These are phyloP conservation scores for Penicillium sp. DNA, from an alignment of 2,329 filamentous ascomycete genomes.

Conservation along the genomic window DNA sequence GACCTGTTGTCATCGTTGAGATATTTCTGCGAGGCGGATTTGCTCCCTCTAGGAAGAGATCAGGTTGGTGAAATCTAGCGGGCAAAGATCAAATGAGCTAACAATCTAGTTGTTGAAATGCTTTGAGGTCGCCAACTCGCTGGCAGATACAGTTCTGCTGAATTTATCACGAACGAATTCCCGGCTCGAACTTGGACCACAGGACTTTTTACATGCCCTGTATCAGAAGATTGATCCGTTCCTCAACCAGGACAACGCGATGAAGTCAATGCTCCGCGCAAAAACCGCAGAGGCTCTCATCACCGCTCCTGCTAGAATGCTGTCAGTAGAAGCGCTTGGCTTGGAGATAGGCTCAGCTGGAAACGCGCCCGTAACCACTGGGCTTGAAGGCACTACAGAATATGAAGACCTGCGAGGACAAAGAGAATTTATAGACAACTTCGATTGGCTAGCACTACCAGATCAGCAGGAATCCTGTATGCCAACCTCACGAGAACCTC, in stretches of 20 bases:
- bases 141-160: constrained; percentile 31
- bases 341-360: not conserved
- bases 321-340: not conserved
- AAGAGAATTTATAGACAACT: not conserved
- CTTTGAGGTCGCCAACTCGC: constrained; percentile 34
- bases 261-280: constrained; percentile 29
- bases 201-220: constrained; percentile 32
- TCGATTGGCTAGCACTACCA: not conserved
- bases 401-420: not conserved
- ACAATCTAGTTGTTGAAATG: constrained; percentile 30
- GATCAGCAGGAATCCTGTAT: not conserved
- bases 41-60: constrained; percentile 33
- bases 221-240: constrained; percentile 34
- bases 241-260: constrained; percentile 25
- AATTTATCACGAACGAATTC: constrained; percentile 3
- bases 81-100: not conserved
- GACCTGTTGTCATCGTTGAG: constrained; percentile 27
- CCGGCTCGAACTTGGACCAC: constrained; percentile 25
- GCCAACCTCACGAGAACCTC: too few species aligned
- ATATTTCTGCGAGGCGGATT: constrained; percentile 26
- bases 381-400: not conserved
- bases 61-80: constrained; percentile 21
- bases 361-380: not conserved
- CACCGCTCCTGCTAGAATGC: constrained; percentile 25
- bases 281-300: constrained; percentile 32